Evolutionary conservation across 306 rosid genomes (phyloP).

Genomic region (Pachyrhizus erosus): DNA sequence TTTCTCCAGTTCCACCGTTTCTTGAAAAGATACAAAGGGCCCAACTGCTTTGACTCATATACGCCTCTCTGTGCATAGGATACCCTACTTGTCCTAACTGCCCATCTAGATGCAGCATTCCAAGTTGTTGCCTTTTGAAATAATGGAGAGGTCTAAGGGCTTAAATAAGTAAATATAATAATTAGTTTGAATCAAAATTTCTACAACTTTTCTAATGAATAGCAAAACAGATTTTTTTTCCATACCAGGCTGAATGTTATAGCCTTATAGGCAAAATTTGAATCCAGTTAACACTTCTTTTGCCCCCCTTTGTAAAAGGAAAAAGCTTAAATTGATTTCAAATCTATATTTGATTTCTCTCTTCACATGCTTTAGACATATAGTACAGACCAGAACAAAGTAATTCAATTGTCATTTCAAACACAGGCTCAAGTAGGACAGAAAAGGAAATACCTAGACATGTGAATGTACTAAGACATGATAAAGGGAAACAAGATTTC

Average conservation of each 20-base stretch:
- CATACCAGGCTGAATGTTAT: not conserved
- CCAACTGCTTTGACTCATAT: slow-evolving; percentile 51
- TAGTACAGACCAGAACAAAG: slow-evolving; percentile 37
- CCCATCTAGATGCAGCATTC: slow-evolving; percentile 11
- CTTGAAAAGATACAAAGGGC: slow-evolving; percentile 54
- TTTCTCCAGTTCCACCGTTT: slow-evolving; percentile 46
- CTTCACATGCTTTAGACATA: slow-evolving; percentile 48
- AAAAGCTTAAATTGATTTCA: slow-evolving; percentile 30
- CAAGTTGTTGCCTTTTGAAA: slow-evolving; percentile 35
- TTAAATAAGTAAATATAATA: slow-evolving; percentile 29
- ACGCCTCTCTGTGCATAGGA: slow-evolving; percentile 40
- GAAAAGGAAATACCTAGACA: slow-evolving; percentile 43
- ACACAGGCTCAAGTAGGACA: slow-evolving; percentile 64
- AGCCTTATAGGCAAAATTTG: slow-evolving; percentile 10
- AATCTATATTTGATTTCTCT: slow-evolving; percentile 21
- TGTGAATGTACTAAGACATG: slow-evolving; percentile 47
- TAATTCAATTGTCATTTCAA: slow-evolving; percentile 50
- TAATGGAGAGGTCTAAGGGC: slow-evolving; percentile 5
- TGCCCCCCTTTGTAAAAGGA: slow-evolving; percentile 3
- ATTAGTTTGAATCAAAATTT: slow-evolving; percentile 13
- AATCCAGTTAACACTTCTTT: slow-evolving; percentile 27
- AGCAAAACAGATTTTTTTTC: slow-evolving; percentile 7
- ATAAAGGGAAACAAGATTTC: slow-evolving; percentile 44
- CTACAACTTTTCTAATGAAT: slow-evolving; percentile 11
- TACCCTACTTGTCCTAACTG: slow-evolving; percentile 49